A percentile compares a stretch with the other conserved stretches of the same genome.
These are phyloP conservation scores for Gossypium davidsonii DNA, from an alignment of 441 rosid species.

Conservation along the genomic window DNA sequence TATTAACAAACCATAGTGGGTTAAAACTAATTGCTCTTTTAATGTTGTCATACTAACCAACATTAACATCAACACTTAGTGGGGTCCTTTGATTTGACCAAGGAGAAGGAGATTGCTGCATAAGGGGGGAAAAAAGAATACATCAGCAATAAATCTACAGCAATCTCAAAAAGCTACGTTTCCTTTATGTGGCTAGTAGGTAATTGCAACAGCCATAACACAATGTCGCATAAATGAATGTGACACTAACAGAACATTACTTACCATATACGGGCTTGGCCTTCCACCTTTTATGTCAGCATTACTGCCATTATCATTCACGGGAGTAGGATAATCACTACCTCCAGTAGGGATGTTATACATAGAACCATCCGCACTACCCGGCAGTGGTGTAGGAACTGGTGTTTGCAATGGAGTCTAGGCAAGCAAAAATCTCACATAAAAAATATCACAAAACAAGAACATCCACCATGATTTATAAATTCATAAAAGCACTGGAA, in stretches of 20 bases:
- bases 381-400: constrained; percentile 29
- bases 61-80: constrained; percentile 80
- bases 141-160: constrained; percentile 1
- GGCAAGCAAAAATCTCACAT: constrained; percentile 13
- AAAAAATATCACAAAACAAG: constrained; percentile 8
- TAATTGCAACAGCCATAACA: not conserved
- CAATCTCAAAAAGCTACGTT: constrained; percentile 7
- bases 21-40: not conserved
- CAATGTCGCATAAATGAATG: not conserved
- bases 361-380: constrained; percentile 68
- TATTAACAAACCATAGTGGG: constrained; percentile 18
- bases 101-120: constrained; percentile 83
- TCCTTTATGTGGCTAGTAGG: not conserved
- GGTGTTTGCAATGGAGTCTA: constrained; percentile 97
- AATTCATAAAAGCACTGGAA: not conserved
- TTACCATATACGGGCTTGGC: constrained; percentile 80
- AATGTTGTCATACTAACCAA: constrained; percentile 54
- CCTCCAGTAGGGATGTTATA: constrained; percentile 83
- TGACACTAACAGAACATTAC: constrained; percentile 1
- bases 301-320: constrained; percentile 51
- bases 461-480: constrained; percentile 4
- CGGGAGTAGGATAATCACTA: constrained; percentile 79
- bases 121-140: constrained; percentile 10
- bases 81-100: constrained; percentile 79
- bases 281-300: constrained; percentile 62